phyloP scores from a whole-genome alignment of 306 rosid species.

The Astragalus membranaceus region DNA sequence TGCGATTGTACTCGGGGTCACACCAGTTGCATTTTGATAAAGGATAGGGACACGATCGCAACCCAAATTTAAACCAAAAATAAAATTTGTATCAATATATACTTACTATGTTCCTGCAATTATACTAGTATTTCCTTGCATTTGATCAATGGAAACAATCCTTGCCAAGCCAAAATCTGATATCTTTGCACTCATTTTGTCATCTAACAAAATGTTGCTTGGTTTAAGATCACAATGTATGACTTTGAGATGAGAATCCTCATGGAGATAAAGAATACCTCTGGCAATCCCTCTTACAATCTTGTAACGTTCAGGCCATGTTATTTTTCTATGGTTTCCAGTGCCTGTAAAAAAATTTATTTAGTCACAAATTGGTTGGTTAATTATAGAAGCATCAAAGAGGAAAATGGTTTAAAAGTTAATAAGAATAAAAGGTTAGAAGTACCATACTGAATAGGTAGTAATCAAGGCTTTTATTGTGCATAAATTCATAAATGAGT shows the following conservation, averaged over 20 bases:
- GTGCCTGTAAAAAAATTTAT: not conserved
- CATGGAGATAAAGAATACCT: slow-evolving; percentile 25
- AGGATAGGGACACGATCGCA: too few relatives aligned
- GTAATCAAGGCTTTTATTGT: slow-evolving; percentile 28
- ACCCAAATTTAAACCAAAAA: not conserved
- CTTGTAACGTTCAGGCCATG: slow-evolving; percentile 21
- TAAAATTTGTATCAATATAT: not conserved
- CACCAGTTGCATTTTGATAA: too few relatives aligned
- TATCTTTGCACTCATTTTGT: slow-evolving; percentile 18
- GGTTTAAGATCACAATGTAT: slow-evolving; percentile 27
- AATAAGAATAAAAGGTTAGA: not conserved
- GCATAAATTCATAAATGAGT: slow-evolving; percentile 23
- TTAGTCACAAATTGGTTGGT: not conserved
- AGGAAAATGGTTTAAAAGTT: not conserved
- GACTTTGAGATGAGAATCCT: slow-evolving; percentile 24
- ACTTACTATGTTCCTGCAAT: slow-evolving; percentile 34
- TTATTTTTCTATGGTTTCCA: not conserved
- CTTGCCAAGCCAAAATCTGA: slow-evolving; percentile 32
- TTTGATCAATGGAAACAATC: slow-evolving; percentile 22
- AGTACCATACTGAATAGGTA: slow-evolving; percentile 20
- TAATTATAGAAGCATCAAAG: not conserved
- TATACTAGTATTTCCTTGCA: slow-evolving; percentile 26
- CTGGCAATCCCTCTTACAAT: slow-evolving; percentile 22
- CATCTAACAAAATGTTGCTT: slow-evolving; percentile 18
- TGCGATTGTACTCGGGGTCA: too few relatives aligned